A percentile compares a stretch with the other conserved stretches of the same genome.
Evolutionary conservation across 23 red algal species (phyloP).

Genomic region (Gracilaria gracilis): DNA sequence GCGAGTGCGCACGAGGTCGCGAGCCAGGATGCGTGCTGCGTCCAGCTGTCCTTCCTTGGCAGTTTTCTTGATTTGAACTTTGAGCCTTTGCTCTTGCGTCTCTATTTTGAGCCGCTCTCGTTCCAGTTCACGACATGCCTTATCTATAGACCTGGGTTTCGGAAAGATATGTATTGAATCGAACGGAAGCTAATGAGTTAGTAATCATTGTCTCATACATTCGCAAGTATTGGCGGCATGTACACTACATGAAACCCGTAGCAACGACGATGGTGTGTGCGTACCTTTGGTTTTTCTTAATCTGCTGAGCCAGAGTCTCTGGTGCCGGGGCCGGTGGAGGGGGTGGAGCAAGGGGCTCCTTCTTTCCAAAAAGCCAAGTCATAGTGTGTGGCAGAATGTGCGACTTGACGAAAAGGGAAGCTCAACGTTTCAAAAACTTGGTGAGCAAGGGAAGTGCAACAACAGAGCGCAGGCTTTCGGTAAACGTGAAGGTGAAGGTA

Average conservation of each 20-base stretch:
- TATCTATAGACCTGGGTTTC: constrained; percentile 77
- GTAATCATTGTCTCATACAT: neutral
- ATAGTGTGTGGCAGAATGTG: neutral
- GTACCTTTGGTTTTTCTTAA: constrained; percentile 77
- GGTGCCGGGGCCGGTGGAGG: constrained; percentile 61
- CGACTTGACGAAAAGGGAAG: neutral
- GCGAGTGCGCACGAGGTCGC: constrained; percentile 92
- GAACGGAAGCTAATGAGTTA: neutral
- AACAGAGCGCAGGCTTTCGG: neutral
- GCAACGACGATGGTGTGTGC: neutral
- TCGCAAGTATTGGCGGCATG: neutral
- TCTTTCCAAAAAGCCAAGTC: constrained; percentile 79
- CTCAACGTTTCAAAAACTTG: neutral
- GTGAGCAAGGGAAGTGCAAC: neutral
- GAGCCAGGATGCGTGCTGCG: constrained; percentile 87
- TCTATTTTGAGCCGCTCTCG: constrained; percentile 96
- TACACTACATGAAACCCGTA: neutral
- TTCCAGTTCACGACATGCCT: constrained; percentile 94
- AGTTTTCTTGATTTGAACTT: constrained; percentile 87
- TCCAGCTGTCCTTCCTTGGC: constrained; percentile 90
- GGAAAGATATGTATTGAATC: neutral
- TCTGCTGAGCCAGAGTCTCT: constrained; percentile 66
- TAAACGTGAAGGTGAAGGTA: neutral
- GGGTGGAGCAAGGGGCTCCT: constrained; percentile 60
- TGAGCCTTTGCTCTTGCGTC: constrained; percentile 70